Percentiles rank a stretch among this genome's conserved stretches.
Conservation (phyloP, 1,139 yeast species). For the Nakaseomyces uthaithaninus region DNA sequence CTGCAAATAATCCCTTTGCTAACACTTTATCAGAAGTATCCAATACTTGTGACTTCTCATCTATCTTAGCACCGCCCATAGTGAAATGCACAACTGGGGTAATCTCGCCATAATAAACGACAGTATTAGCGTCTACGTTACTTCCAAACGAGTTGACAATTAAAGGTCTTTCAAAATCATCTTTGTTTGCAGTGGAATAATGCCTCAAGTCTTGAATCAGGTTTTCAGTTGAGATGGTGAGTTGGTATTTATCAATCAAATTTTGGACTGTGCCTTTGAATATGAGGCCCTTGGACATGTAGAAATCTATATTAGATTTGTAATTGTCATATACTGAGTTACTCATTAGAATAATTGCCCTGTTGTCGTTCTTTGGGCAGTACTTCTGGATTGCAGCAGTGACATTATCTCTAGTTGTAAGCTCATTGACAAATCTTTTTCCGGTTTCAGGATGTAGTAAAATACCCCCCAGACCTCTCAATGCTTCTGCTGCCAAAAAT, state of each 20-base stretch:
- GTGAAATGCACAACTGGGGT: constrained; percentile 80
- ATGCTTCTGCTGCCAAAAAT: constrained; percentile 74
- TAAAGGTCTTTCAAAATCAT: constrained; percentile 28
- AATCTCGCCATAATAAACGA: constrained; percentile 36
- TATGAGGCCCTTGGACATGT: constrained; percentile 58
- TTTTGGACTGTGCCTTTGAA: constrained; percentile 44
- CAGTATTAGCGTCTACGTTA: constrained; percentile 17
- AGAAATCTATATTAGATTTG: constrained; percentile 50
- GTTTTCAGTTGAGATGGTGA: constrained; percentile 32
- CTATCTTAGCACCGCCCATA: constrained; percentile 76
- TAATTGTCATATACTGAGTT: constrained; percentile 33
- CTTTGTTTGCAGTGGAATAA: constrained; percentile 37
- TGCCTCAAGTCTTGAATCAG: constrained; percentile 40
- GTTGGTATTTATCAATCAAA: constrained; percentile 36
- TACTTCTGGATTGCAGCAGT: constrained; percentile 40
- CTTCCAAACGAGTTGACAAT: constrained; percentile 29
- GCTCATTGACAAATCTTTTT: constrained; percentile 61
- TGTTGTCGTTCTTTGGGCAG: constrained; percentile 35
- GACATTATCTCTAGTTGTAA: constrained; percentile 63
- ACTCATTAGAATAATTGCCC: constrained; percentile 35
- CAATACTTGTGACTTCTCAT: constrained; percentile 49
- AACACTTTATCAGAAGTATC: constrained; percentile 35
- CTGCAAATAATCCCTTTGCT: constrained; percentile 59
- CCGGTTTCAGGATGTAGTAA: constrained; percentile 50
- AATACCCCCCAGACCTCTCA: constrained; percentile 72